These are phyloP conservation scores for Nannizziopsis arthrosporioides DNA, from an alignment of 2,329 filamentous ascomycete species.

Conservation along the genomic window DNA sequence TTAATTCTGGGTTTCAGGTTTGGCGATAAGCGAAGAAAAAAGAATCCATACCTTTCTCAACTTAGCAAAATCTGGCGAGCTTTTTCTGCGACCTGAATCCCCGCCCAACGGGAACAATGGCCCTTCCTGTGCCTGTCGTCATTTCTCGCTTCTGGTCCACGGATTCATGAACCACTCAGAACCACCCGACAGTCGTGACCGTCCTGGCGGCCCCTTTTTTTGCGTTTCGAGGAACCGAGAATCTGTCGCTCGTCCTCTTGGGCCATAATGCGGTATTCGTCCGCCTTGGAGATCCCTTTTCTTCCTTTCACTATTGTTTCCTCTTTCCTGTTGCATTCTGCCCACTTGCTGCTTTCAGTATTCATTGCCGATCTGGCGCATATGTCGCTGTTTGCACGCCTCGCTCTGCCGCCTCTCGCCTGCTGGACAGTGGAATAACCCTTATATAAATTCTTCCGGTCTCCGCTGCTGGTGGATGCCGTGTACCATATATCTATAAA, in stretches of 20 bases:
- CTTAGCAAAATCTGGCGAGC: conserved; percentile 19
- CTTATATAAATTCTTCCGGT: background rate
- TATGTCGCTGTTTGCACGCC: background rate
- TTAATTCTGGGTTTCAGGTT: conserved; percentile 11
- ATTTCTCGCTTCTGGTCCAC: conserved; percentile 10
- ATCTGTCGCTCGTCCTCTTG: background rate
- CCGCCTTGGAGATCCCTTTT: background rate
- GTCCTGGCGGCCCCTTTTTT: too few relatives aligned
- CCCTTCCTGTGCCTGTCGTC: conserved; percentile 6
- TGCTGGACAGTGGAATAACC: background rate
- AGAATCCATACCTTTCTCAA: conserved; percentile 15
- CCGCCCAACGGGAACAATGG: too few relatives aligned
- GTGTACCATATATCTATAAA: too few relatives aligned
- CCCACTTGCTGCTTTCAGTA: conserved; percentile 5
- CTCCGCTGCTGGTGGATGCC: background rate
- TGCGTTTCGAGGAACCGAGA: too few relatives aligned
- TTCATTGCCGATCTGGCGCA: conserved; percentile 7
- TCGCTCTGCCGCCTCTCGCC: background rate
- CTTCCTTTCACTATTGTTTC: background rate
- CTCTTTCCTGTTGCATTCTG: too few relatives aligned
- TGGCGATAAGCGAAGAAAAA: conserved; percentile 11
- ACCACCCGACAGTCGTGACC: too few relatives aligned
- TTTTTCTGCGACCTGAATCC: too few relatives aligned
- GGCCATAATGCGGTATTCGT: background rate
- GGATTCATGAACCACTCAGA: background rate